phyloP scores from a whole-genome alignment of 2,329 filamentous ascomycete species.

The Alternaria gaisen region DNA sequence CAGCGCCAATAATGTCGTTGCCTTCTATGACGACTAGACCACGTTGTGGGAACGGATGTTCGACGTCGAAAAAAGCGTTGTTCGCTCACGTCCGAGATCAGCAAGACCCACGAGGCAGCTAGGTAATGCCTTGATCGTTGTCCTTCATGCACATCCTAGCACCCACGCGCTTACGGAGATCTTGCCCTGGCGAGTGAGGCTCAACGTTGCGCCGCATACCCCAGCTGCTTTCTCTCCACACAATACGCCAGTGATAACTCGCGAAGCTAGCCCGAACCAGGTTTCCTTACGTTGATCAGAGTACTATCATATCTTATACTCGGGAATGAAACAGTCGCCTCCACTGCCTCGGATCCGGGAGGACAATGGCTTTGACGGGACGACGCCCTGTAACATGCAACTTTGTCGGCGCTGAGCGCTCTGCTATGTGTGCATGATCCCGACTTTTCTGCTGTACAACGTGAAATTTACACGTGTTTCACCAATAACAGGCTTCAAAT shows the following conservation, averaged over 20 bases:
- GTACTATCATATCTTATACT: background rate
- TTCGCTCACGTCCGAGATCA: background rate
- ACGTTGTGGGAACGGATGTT: background rate
- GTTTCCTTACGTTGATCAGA: background rate
- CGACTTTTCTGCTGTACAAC: conserved; percentile 14
- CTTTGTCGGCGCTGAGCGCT: background rate
- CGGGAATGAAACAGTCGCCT: background rate
- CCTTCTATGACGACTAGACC: conserved; percentile 1
- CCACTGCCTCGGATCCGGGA: background rate
- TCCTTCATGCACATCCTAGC: background rate
- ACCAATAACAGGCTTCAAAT: background rate
- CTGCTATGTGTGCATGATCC: background rate
- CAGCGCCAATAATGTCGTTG: background rate
- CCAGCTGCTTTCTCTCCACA: background rate
- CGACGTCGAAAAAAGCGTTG: background rate
- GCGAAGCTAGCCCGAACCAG: background rate
- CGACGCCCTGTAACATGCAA: background rate
- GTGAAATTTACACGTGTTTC: conserved; percentile 6
- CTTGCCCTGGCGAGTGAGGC: conserved; percentile 13
- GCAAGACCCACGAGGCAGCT: background rate
- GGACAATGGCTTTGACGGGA: background rate
- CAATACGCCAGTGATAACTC: background rate
- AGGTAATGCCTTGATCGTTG: background rate
- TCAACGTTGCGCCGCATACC: conserved; percentile 1
- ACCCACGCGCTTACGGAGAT: conserved; percentile 6